Evolutionary conservation across 345 rosid genomes (phyloP), one percentile per base, ranked within the genome.

Genomic region (Pugionium cornutum): DNA sequence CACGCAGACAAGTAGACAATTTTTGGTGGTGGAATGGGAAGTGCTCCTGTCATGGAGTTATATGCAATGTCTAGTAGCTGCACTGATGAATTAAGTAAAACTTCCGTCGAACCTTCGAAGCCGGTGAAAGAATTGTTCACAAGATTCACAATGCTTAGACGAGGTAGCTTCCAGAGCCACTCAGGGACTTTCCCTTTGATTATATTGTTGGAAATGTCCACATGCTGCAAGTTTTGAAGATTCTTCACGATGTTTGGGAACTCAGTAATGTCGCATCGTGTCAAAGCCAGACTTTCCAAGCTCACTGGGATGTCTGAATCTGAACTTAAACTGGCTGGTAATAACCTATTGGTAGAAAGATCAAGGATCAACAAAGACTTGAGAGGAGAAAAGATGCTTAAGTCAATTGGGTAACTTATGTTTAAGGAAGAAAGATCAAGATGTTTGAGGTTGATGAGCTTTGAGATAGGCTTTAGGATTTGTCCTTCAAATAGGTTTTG

Each of bases 181-280:
- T 69, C 53, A 50, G 73, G 73, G 9, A 69, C 28, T 41, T 68
- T 68, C 10, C 73, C 73, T 49, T 34, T 28, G 60, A 69, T 69
- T 43, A 4, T 35, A 34, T 59, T 69, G 53, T 5, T n/a, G 45
- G 73, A 51, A 4, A 69, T 3, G 56, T n/a, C 39, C 51, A 69
- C 1, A 69, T 31, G 31, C 11, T 9, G 2, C 53, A 68, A 1
- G 2, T 42, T 59, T 4, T 50, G 43, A 49, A 58, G 45, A 31
- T 9, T 50, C 58, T 59, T 68, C 1, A 68, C 31, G 53, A 68
- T 40, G 39, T 28, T 50, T 50, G 73, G 73, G n/a, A 68, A 68
- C 59, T 50, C 53, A 0, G 1, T 50, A 2, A 68, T 25, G 5
- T 34, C 41, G 6, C 73, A 59, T 1, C 1, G 3, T 1, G 0